A percentile compares a stretch with the other conserved stretches of the same genome.
Conservation (phyloP, 2,329 filamentous ascomycete species). For the Cytospora schulzeri region DNA sequence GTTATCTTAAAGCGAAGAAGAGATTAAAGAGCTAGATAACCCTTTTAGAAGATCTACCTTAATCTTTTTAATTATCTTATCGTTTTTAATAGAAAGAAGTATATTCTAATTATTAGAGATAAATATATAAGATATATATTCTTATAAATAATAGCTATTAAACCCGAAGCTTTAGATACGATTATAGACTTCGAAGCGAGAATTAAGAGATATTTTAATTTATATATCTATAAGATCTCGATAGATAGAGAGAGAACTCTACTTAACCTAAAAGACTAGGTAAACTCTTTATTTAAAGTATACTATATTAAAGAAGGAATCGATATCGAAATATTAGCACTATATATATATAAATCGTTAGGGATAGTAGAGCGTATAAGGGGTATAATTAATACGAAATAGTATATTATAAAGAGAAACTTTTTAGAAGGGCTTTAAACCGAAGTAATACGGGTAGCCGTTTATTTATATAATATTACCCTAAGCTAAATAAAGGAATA, state of each 20-base stretch:
- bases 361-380: not conserved
- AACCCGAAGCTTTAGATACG: not conserved
- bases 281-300: not conserved
- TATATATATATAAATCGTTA: not conserved
- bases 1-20: not conserved
- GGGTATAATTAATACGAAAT: not conserved
- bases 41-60: not conserved
- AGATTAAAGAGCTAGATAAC: not conserved
- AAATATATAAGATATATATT: not conserved
- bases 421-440: too few species aligned
- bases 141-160: not conserved
- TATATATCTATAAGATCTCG: not conserved
- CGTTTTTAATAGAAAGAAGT: not conserved
- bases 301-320: not conserved
- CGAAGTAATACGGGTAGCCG: too few species aligned
- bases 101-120: not conserved
- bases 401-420: not conserved
- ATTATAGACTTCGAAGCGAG: not conserved
- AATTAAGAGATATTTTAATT: not conserved
- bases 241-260: not conserved
- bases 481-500: not conserved
- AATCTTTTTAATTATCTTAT: not conserved
- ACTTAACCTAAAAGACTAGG: not conserved
- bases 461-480: not conserved
- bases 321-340: not conserved